Base-by-base conservation (phyloP, 2,329 filamentous ascomycete species). In the Claviceps sp. region DNA sequence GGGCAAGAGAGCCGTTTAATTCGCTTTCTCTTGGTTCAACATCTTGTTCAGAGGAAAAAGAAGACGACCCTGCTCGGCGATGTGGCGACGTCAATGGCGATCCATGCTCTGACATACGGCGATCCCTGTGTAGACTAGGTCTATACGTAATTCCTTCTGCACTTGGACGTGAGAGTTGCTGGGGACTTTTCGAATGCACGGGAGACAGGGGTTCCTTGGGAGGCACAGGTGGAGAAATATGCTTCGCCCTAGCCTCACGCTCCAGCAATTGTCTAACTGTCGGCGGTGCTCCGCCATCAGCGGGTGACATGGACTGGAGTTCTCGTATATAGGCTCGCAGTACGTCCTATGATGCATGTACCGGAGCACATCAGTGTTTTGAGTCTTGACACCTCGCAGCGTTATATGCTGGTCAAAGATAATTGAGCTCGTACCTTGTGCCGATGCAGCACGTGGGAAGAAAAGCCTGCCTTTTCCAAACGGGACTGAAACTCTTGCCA, bases 401-500 rank as follows among this genome's bases (percentile, higher is more conserved):
- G n/a, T 44, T n/a, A 16, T 16, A 13, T 43, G 52, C 11, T 41
- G 48, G 26, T 24, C 30, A 46, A 50, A 37, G 52, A 49, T n/a
- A 44, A 17, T 26, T 26, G 37, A 40, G 48, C 48, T 60, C 70
- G 48, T 65, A 82, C 80, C 71, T 81, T 78, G 66, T 84, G 74
- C 54, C 76, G 71, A 40, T 71, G 69, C 53, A 81, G 59, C 2
- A 81, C 72, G 30, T 78, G 72, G 45, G 68, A 68, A 2, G 78
- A 75, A 58, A 83, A 80, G 8, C 80, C 80, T 54, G 80, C 78
- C 41, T 68, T 70, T 47, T 78, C 72, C 24, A 84, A 69, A 57
- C 81, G 78, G n/a, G 70, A 62, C 55, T 75, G 72, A 61, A 84
- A 82, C 53, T 76, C 70, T 53, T 72, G 72, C 80, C 80, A 83